phyloP scores from a whole-genome alignment of 768 basidiomycete species.

The Lactifluus hygrophoroides region DNA sequence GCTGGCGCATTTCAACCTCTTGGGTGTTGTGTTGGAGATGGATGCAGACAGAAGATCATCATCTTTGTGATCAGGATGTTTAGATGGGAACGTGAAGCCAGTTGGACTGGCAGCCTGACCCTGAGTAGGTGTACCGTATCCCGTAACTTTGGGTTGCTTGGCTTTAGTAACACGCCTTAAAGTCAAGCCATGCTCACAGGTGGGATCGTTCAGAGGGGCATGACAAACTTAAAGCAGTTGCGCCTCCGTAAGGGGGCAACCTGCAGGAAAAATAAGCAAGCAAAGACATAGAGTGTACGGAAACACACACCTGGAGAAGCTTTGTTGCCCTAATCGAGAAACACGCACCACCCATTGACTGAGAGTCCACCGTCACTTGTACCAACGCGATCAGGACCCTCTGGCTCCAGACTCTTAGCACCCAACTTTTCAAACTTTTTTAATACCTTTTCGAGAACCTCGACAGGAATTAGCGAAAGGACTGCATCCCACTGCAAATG shows the following conservation, averaged over 20 bases:
- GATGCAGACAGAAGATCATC: constrained; percentile 22
- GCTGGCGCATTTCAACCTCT: constrained; percentile 83
- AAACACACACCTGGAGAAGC: constrained; percentile 42
- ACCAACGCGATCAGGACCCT: constrained; percentile 46
- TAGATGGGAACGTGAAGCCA: constrained; percentile 24
- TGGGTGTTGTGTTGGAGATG: constrained; percentile 21
- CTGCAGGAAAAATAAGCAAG: constrained; percentile 34
- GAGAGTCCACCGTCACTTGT: constrained; percentile 67
- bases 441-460: constrained; percentile 81
- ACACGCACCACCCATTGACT: constrained; percentile 89
- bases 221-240: constrained; percentile 78
- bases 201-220: constrained; percentile 66
- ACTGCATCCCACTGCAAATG: constrained; percentile 50
- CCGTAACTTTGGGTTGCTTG: constrained; percentile 36
- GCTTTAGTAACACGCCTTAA: constrained; percentile 47
- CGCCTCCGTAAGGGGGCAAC: constrained; percentile 67
- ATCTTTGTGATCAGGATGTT: too few relatives aligned
- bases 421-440: constrained; percentile 78
- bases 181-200: constrained; percentile 70
- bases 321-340: constrained; percentile 48
- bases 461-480: constrained; percentile 50
- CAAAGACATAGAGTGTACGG: not conserved
- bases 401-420: constrained; percentile 34
- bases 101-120: constrained; percentile 29
- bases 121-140: constrained; percentile 29